These are phyloP conservation scores for Moesziomyces sp. DNA, from an alignment of 1,284 basidiomycete genomes.

Conservation along the genomic window DNA sequence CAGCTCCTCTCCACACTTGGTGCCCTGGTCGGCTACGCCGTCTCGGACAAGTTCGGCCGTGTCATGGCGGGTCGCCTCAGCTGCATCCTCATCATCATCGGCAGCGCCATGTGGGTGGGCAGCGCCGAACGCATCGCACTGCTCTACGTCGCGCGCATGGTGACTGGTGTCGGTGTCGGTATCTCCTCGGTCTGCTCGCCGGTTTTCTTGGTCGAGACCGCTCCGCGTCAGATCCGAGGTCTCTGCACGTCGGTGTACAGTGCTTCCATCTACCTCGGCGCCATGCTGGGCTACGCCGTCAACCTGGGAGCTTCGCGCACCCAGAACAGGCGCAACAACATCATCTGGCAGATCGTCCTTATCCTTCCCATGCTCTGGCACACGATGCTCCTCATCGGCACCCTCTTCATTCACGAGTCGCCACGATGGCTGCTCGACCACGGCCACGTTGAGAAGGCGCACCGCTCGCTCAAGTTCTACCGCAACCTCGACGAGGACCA, in stretches of 20 bases:
- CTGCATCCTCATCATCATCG: slow-evolving; percentile 27
- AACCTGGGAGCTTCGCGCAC: slow-evolving; percentile 19
- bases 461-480: slow-evolving; percentile 72
- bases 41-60: slow-evolving; percentile 19
- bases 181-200: slow-evolving; percentile 25
- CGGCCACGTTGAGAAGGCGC: slow-evolving; percentile 73
- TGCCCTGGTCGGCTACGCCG: slow-evolving; percentile 24
- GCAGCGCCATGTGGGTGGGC: slow-evolving; percentile 23
- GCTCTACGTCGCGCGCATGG: slow-evolving; percentile 20
- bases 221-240: slow-evolving; percentile 34
- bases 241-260: slow-evolving; percentile 36
- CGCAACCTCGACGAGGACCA: slow-evolving; percentile 20
- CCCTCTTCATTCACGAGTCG: slow-evolving; percentile 74
- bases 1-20: slow-evolving; percentile 32
- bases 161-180: slow-evolving; percentile 30
- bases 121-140: slow-evolving; percentile 13
- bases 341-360: slow-evolving; percentile 27
- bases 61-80: slow-evolving; percentile 16
- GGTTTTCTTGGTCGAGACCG: slow-evolving; percentile 29
- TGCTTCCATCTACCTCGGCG: slow-evolving; percentile 27
- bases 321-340: slow-evolving; percentile 9
- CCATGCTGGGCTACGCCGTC: slow-evolving; percentile 23
- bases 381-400: slow-evolving; percentile 68
- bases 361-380: slow-evolving; percentile 22
- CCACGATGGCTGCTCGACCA: slow-evolving; percentile 84